Conservation (phyloP, 805 yeast species). For the Spathaspora gorwiae region DNA sequence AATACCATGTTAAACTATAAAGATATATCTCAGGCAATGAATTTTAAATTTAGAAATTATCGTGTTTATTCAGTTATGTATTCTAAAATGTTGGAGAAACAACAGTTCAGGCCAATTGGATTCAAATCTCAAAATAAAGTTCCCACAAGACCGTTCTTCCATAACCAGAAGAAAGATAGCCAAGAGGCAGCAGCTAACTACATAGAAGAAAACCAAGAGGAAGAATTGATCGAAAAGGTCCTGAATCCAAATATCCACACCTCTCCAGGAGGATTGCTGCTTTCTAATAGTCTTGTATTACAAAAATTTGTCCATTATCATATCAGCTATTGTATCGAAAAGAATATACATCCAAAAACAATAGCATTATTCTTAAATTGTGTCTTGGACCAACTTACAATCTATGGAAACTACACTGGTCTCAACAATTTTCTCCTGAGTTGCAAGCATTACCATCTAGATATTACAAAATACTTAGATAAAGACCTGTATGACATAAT, state of each 20-base stretch:
- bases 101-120: too few species aligned
- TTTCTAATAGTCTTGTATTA: conserved; percentile 25
- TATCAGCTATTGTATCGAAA: conserved; percentile 15
- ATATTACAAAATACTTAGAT: conserved; percentile 17
- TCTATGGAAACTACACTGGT: conserved; percentile 33
- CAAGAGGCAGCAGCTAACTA: too few species aligned
- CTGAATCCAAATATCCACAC: conserved; percentile 21
- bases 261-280: conserved; percentile 27
- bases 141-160: too few species aligned
- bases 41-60: conserved; percentile 23
- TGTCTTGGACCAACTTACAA: conserved; percentile 28
- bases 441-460: conserved; percentile 13
- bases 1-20: conserved; percentile 13
- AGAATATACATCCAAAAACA: conserved; percentile 12
- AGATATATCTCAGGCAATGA: conserved; percentile 28
- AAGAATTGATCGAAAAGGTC: conserved; percentile 9
- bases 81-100: too few species aligned
- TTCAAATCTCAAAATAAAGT: too few species aligned
- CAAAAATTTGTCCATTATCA: conserved; percentile 20
- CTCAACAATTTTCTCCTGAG: conserved; percentile 16
- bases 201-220: too few species aligned
- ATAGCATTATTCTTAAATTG: conserved; percentile 31
- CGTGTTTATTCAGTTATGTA: too few species aligned
- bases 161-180: too few species aligned
- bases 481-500: conserved; percentile 28